These are phyloP conservation scores for Chlamydomonas sp. DNA, from an alignment of 139 green algal species.

Conservation along the genomic window DNA sequence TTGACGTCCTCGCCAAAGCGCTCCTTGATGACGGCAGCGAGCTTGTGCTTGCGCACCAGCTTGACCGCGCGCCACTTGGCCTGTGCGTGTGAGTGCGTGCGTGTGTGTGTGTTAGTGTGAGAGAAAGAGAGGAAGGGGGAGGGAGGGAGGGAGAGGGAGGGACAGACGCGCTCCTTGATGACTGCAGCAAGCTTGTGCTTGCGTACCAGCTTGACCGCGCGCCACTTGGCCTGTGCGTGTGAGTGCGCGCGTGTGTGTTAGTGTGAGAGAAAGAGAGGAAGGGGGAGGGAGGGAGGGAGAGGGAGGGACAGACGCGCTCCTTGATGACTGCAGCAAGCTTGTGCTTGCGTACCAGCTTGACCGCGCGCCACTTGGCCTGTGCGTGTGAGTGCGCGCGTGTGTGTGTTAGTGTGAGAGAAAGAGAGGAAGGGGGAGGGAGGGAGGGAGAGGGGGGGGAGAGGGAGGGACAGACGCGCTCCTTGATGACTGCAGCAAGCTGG, in stretches of 20 bases:
- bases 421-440: too few species aligned
- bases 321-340: slow-evolving; percentile 69
- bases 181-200: slow-evolving; percentile 70
- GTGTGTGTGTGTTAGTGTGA: too few species aligned
- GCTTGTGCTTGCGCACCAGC: slow-evolving; percentile 69
- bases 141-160: too few species aligned
- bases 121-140: too few species aligned
- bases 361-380: slow-evolving; percentile 62
- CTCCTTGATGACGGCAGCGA: slow-evolving; percentile 69
- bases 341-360: slow-evolving; percentile 83
- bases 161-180: slow-evolving; percentile 54
- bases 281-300: too few species aligned
- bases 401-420: too few species aligned
- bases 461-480: slow-evolving; percentile 33
- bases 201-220: slow-evolving; percentile 72
- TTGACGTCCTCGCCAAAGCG: slow-evolving; percentile 57
- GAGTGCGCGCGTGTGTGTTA: background rate
- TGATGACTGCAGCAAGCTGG: slow-evolving; percentile 65
- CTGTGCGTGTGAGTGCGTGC: too few species aligned
- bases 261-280: too few species aligned
- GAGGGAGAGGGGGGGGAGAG: background rate
- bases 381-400: background rate
- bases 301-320: slow-evolving; percentile 24
- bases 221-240: slow-evolving; percentile 54
- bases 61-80: slow-evolving; percentile 80